Evolutionary conservation across 805 yeast genomes (phyloP), one percentile per base, ranked within the genome.

Genomic region (Candida sithepensis): DNA sequence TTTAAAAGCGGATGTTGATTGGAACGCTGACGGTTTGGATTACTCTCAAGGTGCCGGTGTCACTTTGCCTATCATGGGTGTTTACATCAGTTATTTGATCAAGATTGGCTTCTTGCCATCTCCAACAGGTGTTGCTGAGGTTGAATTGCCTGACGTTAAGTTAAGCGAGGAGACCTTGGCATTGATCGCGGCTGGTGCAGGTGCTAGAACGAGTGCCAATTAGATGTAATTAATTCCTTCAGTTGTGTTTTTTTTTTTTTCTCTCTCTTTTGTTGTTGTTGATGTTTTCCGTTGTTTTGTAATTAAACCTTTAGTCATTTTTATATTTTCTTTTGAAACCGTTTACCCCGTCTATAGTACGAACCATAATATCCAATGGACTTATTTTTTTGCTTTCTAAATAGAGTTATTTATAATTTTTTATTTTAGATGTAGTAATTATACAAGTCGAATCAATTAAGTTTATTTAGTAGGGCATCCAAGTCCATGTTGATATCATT

Each of bases 41-140:
- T 70, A 65, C 26, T 77, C 89, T 41, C 65, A 67, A 1, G 97
- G 97, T 9, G 75, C 70, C 44, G 97, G 97, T 43, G 85, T 90
- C n/a, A 80, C 80, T 47, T 64, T 68, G 21, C 71, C 73, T 24
- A 84, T 81, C 54, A 70, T 89, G 70, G 90, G 91, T 22, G 68
- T 80, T 45, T 94, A 92, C 66, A 76, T 92, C 53, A 73, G 94
- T 19, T 94, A 90, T 69, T 76, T 94, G 65, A 77, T 80, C 49
- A 80, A 82, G 57, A 82, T 85, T 56, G 96, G 96, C 0, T 94
- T 85, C 70, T 73, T 94, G 60, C 85, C 87, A 32, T 56, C 69
- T 18, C 92, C 97, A 45, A 57, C 74, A 1, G 58, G 57, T 2
- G 43, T 55, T 12, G 83, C 81, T 10, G 59, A 56, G 37, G 49